phyloP scores from a whole-genome alignment of 805 yeast genomes.

The Kodamaea jinghongensis region DNA sequence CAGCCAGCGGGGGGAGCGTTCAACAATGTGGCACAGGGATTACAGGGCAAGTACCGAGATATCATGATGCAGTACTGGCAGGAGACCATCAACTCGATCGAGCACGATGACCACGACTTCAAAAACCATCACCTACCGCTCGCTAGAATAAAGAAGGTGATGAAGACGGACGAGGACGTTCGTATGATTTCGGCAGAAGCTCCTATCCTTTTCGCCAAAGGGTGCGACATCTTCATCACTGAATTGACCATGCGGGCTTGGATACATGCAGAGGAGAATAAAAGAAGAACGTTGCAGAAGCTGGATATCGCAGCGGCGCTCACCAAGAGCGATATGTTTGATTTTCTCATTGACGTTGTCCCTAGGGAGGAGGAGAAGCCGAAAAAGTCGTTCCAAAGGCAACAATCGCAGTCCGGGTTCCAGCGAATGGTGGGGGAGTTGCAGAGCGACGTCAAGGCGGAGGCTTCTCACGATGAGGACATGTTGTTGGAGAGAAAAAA shows the following conservation, averaged over 20 bases:
- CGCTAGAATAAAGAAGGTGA: slow-evolving; percentile 94
- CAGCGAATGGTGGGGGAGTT: slow-evolving; percentile 5
- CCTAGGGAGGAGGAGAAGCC: slow-evolving; percentile 82
- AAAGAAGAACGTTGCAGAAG: slow-evolving; percentile 89
- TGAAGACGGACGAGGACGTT: slow-evolving; percentile 97
- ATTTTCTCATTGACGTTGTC: slow-evolving; percentile 91
- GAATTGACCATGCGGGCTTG: slow-evolving; percentile 98
- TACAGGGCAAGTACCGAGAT: slow-evolving; percentile 74
- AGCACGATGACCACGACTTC: slow-evolving; percentile 84
- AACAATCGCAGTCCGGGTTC: slow-evolving; percentile 2
- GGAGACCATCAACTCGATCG: slow-evolving; percentile 86
- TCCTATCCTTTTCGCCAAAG: slow-evolving; percentile 94
- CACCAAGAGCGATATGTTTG: slow-evolving; percentile 95
- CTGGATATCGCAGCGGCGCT: slow-evolving; percentile 94
- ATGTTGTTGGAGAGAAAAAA: slow-evolving; percentile 1
- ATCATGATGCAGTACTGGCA: slow-evolving; percentile 98
- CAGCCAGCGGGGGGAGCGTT: slow-evolving; percentile 64
- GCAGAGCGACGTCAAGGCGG: background rate
- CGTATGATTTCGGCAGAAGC: slow-evolving; percentile 98
- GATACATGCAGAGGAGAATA: slow-evolving; percentile 97
- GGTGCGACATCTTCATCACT: slow-evolving; percentile 95
- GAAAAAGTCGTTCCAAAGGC: slow-evolving; percentile 25
- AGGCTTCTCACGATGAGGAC: background rate
- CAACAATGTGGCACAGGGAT: slow-evolving; percentile 89
- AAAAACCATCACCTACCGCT: slow-evolving; percentile 92